Evolutionary conservation across 371 early-diverging fungal species (phyloP).

Genomic region (Smittium mucronatum): DNA sequence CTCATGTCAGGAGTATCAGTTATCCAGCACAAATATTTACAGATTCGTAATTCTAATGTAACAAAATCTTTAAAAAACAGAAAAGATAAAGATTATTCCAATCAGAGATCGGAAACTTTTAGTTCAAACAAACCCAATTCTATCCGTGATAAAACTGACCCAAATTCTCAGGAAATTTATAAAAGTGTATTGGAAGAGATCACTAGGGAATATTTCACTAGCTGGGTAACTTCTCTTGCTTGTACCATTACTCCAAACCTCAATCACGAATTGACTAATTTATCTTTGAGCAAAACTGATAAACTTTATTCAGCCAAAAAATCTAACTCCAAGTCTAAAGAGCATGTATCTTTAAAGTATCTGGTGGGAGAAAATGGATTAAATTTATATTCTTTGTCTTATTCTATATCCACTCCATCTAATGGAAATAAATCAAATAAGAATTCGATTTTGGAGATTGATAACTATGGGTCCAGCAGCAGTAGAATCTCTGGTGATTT

Average conservation of each 20-base stretch:
- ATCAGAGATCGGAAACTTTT: constrained; percentile 6
- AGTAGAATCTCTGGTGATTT: neutral
- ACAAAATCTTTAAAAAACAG: neutral
- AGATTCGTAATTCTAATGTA: constrained; percentile 16
- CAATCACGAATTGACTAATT: neutral
- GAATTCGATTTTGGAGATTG: neutral
- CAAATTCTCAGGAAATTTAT: neutral
- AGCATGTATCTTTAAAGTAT: neutral
- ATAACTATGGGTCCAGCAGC: neutral
- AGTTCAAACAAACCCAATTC: neutral
- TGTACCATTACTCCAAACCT: neutral
- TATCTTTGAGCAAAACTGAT: neutral
- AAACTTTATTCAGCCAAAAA: neutral
- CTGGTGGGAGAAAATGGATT: constrained; percentile 11
- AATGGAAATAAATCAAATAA: neutral
- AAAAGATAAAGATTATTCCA: constrained; percentile 17
- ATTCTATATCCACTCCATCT: neutral
- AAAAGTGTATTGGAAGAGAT: constrained; percentile 26
- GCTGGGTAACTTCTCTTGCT: constrained; percentile 57
- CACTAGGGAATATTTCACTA: constrained; percentile 45
- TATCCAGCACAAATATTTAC: constrained; percentile 20
- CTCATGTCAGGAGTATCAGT: constrained; percentile 65
- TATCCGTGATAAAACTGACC: neutral
- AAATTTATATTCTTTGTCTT: constrained; percentile 8
- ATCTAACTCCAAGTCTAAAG: neutral